Conservation (phyloP, 306 rosid genomes). For the Pyrus bretschneideri region DNA sequence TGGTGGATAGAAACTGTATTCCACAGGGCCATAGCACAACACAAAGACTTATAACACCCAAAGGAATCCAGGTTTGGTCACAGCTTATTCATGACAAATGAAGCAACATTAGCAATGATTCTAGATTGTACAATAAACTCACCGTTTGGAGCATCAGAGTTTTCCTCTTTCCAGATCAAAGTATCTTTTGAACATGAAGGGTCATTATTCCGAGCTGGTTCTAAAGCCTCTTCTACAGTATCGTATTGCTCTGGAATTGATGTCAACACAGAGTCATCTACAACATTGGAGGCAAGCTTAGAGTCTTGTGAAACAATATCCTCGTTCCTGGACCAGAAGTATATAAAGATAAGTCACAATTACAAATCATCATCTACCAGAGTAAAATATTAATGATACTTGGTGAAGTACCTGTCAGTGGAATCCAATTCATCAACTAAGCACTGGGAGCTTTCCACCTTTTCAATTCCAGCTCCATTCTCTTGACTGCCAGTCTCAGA, state of each 20-base stretch:
- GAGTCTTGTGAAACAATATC: slow-evolving; percentile 28
- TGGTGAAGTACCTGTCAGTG: slow-evolving; percentile 39
- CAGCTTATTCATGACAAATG: slow-evolving; percentile 8
- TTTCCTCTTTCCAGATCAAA: slow-evolving; percentile 59
- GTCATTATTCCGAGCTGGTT: slow-evolving; percentile 28
- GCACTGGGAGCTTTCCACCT: slow-evolving; percentile 24
- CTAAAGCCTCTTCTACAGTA: slow-evolving; percentile 19
- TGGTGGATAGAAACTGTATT: background rate
- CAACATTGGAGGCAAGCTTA: slow-evolving; percentile 28
- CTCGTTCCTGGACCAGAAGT: slow-evolving; percentile 37
- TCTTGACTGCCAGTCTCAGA: slow-evolving; percentile 53
- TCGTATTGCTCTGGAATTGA: slow-evolving; percentile 28
- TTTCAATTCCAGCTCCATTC: slow-evolving; percentile 40
- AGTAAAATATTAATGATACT: background rate
- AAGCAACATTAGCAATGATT: background rate
- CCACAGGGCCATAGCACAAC: background rate
- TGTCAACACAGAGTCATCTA: slow-evolving; percentile 25
- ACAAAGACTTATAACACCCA: background rate
- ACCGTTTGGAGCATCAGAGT: slow-evolving; percentile 73
- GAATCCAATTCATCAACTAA: slow-evolving; percentile 35
- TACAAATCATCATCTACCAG: slow-evolving; percentile 2
- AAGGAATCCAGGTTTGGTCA: background rate
- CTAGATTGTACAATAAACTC: slow-evolving; percentile 35
- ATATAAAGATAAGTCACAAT: slow-evolving; percentile 6
- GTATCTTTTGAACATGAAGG: slow-evolving; percentile 31